Conservation (phyloP, 2,329 filamentous ascomycete genomes). For the Diplodia intermedia region DNA sequence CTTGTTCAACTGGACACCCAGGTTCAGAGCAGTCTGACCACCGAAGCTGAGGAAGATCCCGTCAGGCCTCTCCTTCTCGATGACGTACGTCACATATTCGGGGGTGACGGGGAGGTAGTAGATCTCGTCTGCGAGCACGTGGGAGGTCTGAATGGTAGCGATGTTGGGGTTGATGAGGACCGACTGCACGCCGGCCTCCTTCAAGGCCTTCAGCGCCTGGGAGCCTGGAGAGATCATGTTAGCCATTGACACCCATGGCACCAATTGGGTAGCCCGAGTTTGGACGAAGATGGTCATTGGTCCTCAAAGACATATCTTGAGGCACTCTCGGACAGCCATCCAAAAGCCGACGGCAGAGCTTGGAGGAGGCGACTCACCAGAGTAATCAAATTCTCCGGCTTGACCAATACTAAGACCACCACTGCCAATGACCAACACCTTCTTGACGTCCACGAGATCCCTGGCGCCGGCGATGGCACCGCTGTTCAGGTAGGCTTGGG, state of each 20-base stretch:
- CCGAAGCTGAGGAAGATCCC: constrained; percentile 97
- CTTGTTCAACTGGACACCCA: constrained; percentile 96
- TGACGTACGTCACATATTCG: constrained; percentile 97
- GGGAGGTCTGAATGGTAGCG: constrained; percentile 96
- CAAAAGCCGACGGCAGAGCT: background rate
- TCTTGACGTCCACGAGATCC: constrained; percentile 88
- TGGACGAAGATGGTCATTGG: too few relatives aligned
- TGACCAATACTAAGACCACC: constrained; percentile 96
- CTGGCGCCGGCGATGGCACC: constrained; percentile 79
- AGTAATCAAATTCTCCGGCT: constrained; percentile 98
- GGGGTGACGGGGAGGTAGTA: constrained; percentile 98
- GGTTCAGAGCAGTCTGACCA: constrained; percentile 94
- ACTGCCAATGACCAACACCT: constrained; percentile 94
- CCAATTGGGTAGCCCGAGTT: too few relatives aligned
- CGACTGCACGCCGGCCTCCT: constrained; percentile 89
- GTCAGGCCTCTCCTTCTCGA: constrained; percentile 93
- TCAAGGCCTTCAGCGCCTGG: constrained; percentile 94
- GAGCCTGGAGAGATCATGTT: constrained; percentile 68
- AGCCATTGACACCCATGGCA: background rate
- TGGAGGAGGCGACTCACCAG: constrained; percentile 67
- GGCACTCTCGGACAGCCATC: background rate
- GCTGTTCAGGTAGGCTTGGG: constrained; percentile 87
- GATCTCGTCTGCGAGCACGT: constrained; percentile 93
- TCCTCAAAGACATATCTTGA: background rate
- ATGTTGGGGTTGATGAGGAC: constrained; percentile 98